Evolutionary conservation across 2,329 filamentous ascomycete species (phyloP).

Genomic region (Xylaria sp.): DNA sequence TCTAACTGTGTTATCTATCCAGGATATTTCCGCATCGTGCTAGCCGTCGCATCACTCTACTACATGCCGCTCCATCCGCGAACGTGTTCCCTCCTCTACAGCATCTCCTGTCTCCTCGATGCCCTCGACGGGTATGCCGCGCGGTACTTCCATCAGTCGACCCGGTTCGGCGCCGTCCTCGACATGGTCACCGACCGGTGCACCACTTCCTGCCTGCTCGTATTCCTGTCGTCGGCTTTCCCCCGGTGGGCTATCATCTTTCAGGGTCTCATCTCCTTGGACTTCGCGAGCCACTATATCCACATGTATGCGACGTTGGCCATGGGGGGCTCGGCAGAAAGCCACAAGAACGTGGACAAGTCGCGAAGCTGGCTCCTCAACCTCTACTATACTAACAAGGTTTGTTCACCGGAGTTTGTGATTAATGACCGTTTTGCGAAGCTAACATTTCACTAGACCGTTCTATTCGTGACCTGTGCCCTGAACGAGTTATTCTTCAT

Average conservation of each 20-base stretch:
- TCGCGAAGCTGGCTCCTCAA: constrained; percentile 90
- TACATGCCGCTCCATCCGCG: constrained; percentile 99
- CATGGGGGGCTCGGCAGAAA: constrained; percentile 81
- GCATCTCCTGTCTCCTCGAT: constrained; percentile 92
- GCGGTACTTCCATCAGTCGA: constrained; percentile 87
- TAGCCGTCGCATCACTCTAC: constrained; percentile 91
- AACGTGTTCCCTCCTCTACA: constrained; percentile 92
- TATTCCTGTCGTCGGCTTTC: constrained; percentile 94
- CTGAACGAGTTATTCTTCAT: constrained; percentile 99
- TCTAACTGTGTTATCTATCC: constrained; percentile 23
- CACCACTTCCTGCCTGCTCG: constrained; percentile 92
- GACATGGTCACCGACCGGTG: constrained; percentile 99
- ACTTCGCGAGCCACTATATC: constrained; percentile 97
- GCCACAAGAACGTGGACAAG: constrained; percentile 95
- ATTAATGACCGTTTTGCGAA: background rate
- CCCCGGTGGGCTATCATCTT: constrained; percentile 94
- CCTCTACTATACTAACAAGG: constrained; percentile 97
- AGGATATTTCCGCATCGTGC: constrained; percentile 82
- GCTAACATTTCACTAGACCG: constrained; percentile 66
- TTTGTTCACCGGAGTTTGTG: constrained; percentile 56
- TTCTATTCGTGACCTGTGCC: constrained; percentile 89
- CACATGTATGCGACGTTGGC: constrained; percentile 97
- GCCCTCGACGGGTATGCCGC: constrained; percentile 96
- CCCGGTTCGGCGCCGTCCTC: constrained; percentile 93
- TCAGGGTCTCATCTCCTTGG: constrained; percentile 90